phyloP scores from a whole-genome alignment of 257 asterid genomes.

The Linaria vulgaris region DNA sequence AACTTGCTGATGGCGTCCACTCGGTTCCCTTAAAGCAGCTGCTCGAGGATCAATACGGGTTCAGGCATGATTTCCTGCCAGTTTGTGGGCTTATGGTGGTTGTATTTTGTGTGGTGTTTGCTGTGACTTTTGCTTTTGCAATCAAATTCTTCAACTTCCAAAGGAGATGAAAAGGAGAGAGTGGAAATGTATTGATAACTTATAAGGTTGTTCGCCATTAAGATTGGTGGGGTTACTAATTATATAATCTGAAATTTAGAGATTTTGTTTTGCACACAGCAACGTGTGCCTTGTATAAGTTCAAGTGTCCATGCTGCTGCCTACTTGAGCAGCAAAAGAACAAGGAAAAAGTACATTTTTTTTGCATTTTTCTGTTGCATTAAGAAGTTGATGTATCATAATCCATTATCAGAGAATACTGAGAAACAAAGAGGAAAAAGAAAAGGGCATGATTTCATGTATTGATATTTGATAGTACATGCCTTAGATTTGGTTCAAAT shows the following conservation, averaged over 20 bases:
- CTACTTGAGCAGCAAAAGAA: too few relatives aligned
- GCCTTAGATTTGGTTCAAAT: too few relatives aligned
- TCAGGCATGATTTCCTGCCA: conserved; percentile 65
- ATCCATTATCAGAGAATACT: too few relatives aligned
- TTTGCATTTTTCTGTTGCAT: too few relatives aligned
- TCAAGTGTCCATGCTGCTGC: too few relatives aligned
- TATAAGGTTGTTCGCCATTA: background rate
- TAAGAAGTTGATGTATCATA: too few relatives aligned
- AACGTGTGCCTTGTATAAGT: too few relatives aligned
- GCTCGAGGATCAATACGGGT: conserved; percentile 61
- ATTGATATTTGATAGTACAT: too few relatives aligned
- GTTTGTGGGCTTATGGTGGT: conserved; percentile 58
- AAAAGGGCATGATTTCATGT: too few relatives aligned
- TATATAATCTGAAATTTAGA: conserved; percentile 1
- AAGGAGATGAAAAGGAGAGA: conserved; percentile 47
- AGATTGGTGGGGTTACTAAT: background rate
- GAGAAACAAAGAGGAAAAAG: too few relatives aligned
- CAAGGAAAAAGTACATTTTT: too few relatives aligned
- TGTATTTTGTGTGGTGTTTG: conserved; percentile 60
- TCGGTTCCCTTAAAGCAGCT: conserved; percentile 51
- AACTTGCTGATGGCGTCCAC: conserved; percentile 53
- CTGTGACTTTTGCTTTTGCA: conserved; percentile 68
- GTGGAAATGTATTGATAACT: background rate
- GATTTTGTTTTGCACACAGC: background rate
- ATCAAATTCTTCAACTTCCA: conserved; percentile 77